A percentile compares a stretch with the other conserved stretches of the same genome.
Evolutionary conservation across 2,329 filamentous ascomycete genomes (phyloP).

Genomic region (Aspergillus sp.): DNA sequence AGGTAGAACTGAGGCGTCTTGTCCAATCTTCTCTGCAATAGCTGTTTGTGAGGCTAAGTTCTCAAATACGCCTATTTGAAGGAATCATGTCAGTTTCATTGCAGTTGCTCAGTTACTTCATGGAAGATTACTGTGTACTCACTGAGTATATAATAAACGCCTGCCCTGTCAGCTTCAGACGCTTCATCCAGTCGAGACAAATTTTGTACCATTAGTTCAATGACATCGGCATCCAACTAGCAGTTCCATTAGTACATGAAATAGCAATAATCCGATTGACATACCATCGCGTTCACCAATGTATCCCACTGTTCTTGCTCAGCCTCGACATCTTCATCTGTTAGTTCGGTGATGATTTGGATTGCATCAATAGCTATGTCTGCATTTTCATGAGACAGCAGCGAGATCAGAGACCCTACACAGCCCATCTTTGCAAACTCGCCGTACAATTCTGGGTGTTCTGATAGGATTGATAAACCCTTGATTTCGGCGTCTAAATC

Average conservation of each 20-base stretch:
- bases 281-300: slow-evolving; percentile 60
- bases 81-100: slow-evolving; percentile 3
- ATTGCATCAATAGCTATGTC: slow-evolving; percentile 91
- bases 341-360: slow-evolving; percentile 84
- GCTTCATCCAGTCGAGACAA: slow-evolving; percentile 73
- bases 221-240: slow-evolving; percentile 38
- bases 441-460: slow-evolving; percentile 77
- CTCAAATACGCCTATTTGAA: slow-evolving; percentile 61
- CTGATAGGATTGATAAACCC: slow-evolving; percentile 75
- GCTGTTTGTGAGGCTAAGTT: slow-evolving; percentile 70
- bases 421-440: slow-evolving; percentile 75
- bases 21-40: slow-evolving; percentile 67
- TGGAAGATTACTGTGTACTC: slow-evolving; percentile 7
- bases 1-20: slow-evolving; percentile 61
- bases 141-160: slow-evolving; percentile 78
- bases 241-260: slow-evolving; percentile 10
- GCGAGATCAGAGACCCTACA: slow-evolving; percentile 66
- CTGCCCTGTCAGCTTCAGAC: slow-evolving; percentile 68
- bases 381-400: slow-evolving; percentile 92
- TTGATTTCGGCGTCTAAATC: slow-evolving; percentile 89
- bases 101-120: too few relatives aligned
- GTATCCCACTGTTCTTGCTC: slow-evolving; percentile 75
- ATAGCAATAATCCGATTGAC: not conserved
- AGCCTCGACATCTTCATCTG: slow-evolving; percentile 85
- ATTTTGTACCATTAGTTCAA: slow-evolving; percentile 47